Evolutionary conservation across 2,329 filamentous ascomycete genomes (phyloP), one percentile per base, ranked within the genome.

Genomic region (Arachnomyces sp.): DNA sequence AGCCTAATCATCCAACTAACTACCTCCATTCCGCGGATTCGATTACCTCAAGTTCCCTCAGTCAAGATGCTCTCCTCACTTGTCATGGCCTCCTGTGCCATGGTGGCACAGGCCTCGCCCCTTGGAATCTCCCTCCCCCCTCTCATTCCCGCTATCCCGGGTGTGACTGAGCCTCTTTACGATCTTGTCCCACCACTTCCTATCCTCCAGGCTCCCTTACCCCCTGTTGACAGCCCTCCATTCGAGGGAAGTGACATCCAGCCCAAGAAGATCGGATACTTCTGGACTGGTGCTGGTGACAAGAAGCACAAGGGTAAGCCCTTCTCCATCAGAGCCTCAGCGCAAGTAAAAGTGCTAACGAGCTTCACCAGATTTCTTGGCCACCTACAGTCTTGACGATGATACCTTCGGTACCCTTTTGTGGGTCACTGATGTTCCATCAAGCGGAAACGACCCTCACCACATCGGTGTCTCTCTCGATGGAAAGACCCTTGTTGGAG

Each of bases 191-290:
- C 72, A 30, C 74, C 76, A 8, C 58, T 79, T 17, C 76, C 76
- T 3, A 71, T 80, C 40, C 58, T 81, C 8, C 76, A 79, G 51
- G 40, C 75, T 3, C 76, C 76, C 2, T 76, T 72, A n/a, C 76
- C 76, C 36, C 70, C 76, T 0, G 55, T 79, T n/a, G 60, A 65
- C 2, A 75, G 71, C 48, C 68, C 67, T 7, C 70, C 70, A 5
- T 78, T 77, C 44, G 63, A 60, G 8, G 60, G 66, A 2, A 73
- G 71, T 52, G 61, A 73, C 44, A 70, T 79, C 53, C 73, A 72
- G 60, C 76, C 77, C 18, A 80, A 79, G 70, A 80, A 80, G 64
- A 75, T 80, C 53, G 77, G 75, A 0, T 79, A 79, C 58, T 79
- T 79, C 61, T 79, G 74, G 74, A 77, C 74, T 38, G 76, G 70